phyloP scores from a whole-genome alignment of 2,329 filamentous ascomycete genomes.

The Dactylonectria estremocensis region DNA sequence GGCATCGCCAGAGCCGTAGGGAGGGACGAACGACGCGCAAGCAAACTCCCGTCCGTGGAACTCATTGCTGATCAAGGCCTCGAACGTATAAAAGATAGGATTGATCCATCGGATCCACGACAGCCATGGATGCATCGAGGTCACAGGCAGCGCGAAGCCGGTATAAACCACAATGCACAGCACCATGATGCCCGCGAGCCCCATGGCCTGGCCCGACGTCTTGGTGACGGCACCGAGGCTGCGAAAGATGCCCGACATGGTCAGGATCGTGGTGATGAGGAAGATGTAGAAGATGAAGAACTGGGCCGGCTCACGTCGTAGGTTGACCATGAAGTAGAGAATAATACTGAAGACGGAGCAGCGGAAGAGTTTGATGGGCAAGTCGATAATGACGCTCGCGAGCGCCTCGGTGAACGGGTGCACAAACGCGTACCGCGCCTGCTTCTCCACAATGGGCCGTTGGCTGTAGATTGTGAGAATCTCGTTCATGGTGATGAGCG shows the following conservation, averaged over 20 bases:
- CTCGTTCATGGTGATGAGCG: constrained; percentile 71
- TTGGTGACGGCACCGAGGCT: constrained; percentile 80
- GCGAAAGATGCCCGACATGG: constrained; percentile 84
- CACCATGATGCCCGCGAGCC: constrained; percentile 67
- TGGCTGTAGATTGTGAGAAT: constrained; percentile 62
- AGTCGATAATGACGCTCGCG: constrained; percentile 67
- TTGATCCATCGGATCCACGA: constrained; percentile 16
- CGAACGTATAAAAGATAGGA: constrained; percentile 12
- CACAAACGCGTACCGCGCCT: constrained; percentile 65
- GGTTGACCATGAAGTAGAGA: constrained; percentile 70
- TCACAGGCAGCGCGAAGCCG: constrained; percentile 45
- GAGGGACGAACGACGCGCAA: constrained; percentile 17
- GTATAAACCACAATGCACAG: constrained; percentile 63
- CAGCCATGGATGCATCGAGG: constrained; percentile 61
- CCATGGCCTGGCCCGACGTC: constrained; percentile 73
- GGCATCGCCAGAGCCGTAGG: not conserved
- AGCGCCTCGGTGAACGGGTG: constrained; percentile 68
- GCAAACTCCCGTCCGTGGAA: constrained; percentile 16
- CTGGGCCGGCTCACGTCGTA: constrained; percentile 70
- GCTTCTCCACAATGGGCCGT: constrained; percentile 65
- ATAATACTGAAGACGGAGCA: constrained; percentile 67
- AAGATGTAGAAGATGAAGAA: constrained; percentile 80
- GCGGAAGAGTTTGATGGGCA: constrained; percentile 69
- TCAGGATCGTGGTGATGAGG: constrained; percentile 78
- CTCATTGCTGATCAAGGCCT: constrained; percentile 12